phyloP scores from a whole-genome alignment of 2,329 filamentous ascomycete species.

The Exophiala oligosperma region DNA sequence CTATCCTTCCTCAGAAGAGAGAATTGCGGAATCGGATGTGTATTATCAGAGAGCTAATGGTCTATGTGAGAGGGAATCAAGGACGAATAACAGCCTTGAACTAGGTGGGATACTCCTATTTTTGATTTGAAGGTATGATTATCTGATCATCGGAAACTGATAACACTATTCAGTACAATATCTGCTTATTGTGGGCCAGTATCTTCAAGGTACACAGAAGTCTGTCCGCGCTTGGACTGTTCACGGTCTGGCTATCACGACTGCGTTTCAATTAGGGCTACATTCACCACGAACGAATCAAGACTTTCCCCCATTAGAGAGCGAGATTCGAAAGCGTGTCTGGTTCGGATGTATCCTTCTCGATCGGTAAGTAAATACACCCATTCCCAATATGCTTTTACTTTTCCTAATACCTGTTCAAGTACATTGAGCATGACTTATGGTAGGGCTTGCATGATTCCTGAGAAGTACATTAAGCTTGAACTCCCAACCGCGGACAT shows the following conservation, averaged over 20 bases:
- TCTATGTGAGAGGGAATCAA: constrained; percentile 45
- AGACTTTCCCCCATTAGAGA: constrained; percentile 42
- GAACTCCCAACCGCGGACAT: constrained; percentile 33
- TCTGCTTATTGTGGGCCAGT: constrained; percentile 52
- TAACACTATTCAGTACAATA: constrained; percentile 45
- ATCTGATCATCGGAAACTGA: background rate
- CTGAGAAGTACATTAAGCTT: constrained; percentile 45
- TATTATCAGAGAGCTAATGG: constrained; percentile 48
- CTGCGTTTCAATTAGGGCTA: constrained; percentile 53
- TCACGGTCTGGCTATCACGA: constrained; percentile 54
- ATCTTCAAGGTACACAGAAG: constrained; percentile 55
- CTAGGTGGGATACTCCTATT: constrained; percentile 34
- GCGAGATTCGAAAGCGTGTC: constrained; percentile 49
- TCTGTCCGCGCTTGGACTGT: constrained; percentile 56
- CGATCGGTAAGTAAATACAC: constrained; percentile 38
- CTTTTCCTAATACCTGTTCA: constrained; percentile 20
- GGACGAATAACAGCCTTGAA: constrained; percentile 47
- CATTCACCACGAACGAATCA: constrained; percentile 45
- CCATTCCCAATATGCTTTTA: background rate
- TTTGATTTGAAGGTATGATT: background rate
- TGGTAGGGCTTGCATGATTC: constrained; percentile 49
- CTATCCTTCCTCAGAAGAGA: constrained; percentile 35
- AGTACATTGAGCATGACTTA: constrained; percentile 54
- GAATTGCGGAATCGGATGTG: constrained; percentile 44
- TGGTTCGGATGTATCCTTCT: constrained; percentile 54